Evolutionary conservation across 148 eudicot species (phyloP), one percentile per base, ranked within the genome.

Genomic region (Camellia sinensis): DNA sequence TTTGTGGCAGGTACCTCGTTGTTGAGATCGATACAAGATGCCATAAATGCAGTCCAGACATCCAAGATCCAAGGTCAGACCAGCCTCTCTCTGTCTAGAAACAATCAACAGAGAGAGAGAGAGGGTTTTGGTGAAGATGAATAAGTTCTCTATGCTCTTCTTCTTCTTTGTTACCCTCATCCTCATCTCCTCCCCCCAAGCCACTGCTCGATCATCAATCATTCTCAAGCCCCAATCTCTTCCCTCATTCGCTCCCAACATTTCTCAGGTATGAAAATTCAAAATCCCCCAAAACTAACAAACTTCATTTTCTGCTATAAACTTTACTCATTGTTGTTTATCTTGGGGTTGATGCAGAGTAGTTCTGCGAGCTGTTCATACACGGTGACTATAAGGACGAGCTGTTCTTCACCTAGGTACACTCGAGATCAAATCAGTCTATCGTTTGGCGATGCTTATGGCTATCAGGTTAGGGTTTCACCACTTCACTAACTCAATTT

Each of bases 381-480:
- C 78, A 82, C 91, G 9, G 89, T 84, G 73, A 78, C 60, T 22
- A 86, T 88, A 21, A 79, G 68, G 69, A 88, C 91, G 13, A 88
- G 91, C 77, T 88, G 91, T 79, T 78, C 82, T 21, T 88, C 91
- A 10, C 64, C 86, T 18, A 66, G 75, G 37, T 88, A 82, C 82
- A 88, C 91, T 0, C 69, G 91, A 54, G 91, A 88, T 76, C 87
- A 78, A 17, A 86, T 88, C 83, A 84, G 87, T 81, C 82, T 88
- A 56, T 57, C 91, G 29, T 88, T 88, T 37, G 91, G 91, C 57
- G 91, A 88, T 74, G 89, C 89, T 44, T 86, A 86, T 62, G 91
- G 91, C 53, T 60, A 84, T 84, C 90, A 88, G 89, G 90, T 88
- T 68, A 29, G 37, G 37, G 37, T 29, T 29, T 29, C 37, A 29